Conservation (phyloP, 805 yeast genomes). For the Cyberlindnera galapagoensis region DNA sequence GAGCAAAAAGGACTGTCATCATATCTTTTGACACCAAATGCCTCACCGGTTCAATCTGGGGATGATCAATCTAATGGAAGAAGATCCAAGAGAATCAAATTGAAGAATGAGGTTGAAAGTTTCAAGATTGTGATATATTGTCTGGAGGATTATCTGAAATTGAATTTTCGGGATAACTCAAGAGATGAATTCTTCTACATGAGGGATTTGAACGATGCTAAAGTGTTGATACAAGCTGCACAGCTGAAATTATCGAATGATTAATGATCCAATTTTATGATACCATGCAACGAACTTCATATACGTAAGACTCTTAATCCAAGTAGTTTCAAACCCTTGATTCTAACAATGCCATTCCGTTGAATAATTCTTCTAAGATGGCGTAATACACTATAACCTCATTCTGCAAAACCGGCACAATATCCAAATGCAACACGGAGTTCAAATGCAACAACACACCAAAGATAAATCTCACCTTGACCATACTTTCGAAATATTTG, state of each 20-base stretch:
- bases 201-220: conserved; percentile 15
- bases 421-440: not conserved
- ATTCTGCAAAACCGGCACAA: not conserved
- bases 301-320: too few relatives aligned
- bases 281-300: too few relatives aligned
- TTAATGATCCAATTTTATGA: not conserved
- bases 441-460: conserved; percentile 1
- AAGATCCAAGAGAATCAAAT: conserved; percentile 22
- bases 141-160: conserved; percentile 20
- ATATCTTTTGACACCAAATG: conserved; percentile 18
- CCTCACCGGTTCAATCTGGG: conserved; percentile 17
- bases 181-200: conserved; percentile 11
- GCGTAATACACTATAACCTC: conserved; percentile 1
- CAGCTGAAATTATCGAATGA: conserved; percentile 6
- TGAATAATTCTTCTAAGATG: conserved; percentile 2
- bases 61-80: conserved; percentile 12
- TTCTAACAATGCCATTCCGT: not conserved
- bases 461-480: not conserved
- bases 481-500: conserved; percentile 1
- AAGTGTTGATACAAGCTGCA: conserved; percentile 10
- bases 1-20: conserved; percentile 2
- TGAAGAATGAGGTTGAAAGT: conserved; percentile 9
- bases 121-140: conserved; percentile 12
- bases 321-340: too few relatives aligned
- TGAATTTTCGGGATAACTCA: conserved; percentile 1